Base-by-base conservation (phyloP, 2,329 filamentous ascomycete genomes). In the Talaromyces verruculosus region DNA sequence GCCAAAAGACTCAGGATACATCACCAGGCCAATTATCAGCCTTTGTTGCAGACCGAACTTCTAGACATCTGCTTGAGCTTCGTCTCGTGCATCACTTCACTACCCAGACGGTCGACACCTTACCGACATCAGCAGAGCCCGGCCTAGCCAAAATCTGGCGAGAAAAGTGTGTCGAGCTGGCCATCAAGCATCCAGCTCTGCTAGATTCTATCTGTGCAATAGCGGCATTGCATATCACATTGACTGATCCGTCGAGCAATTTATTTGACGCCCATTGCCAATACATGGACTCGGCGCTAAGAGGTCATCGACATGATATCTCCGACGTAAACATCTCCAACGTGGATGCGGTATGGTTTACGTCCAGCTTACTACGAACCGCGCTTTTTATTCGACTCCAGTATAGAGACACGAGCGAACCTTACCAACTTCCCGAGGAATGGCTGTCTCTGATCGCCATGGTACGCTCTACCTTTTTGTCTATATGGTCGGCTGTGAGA, bases 1-100 rank as follows among this genome's bases (percentile, higher is more conserved):
- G 37, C 7, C 11, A 22, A 45, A 45, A 58, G 15, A 43, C 51
- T n/a, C 43, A n/a, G 10, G 3, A 35, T 64, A n/a, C 51, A 17
- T 7, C 60, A 49, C 15, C 43, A 51, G 33, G 17, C 13, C 19
- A 17, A 22, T n/a, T 25, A 22, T 53, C 60, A 35, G 19, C 11
- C 19, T 11, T 30, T 11, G 60, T 37, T 45, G 13, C 39, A 25
- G 13, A 19, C n/a, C 57, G 63, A 25, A 55, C 61, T 8, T 17
- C 41, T 64, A 64, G 64, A 13, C 68, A 67, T 51, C 43, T 69
- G 25, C 62, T 68, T 13, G 68, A 69, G 45, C 64, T 70, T 61
- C 61, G 57, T 17, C 61, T 66, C 33, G 35, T 65, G 39, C 59
- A 63, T 47, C 64, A 66, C 28, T 66, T 55, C 49, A 47, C 59